Conservation (phyloP, 2,329 filamentous ascomycete genomes). For the Teratosphaeria nubilosa region DNA sequence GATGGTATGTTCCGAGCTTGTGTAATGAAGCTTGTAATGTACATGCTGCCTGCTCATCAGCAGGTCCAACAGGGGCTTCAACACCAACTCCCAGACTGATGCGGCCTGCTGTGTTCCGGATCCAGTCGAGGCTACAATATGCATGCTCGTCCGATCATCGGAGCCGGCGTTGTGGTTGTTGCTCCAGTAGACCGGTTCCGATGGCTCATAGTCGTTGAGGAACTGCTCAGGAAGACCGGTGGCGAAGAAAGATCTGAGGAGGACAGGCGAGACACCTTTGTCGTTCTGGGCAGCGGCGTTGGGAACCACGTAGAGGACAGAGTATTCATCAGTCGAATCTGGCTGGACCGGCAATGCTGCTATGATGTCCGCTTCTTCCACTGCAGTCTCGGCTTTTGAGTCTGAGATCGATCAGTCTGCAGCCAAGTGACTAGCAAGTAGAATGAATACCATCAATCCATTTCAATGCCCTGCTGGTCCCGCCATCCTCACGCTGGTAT, state of each 20-base stretch:
- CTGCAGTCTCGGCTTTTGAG: background rate
- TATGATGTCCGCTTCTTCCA: constrained; percentile 14
- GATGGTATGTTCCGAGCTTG: constrained; percentile 54
- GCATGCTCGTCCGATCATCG: constrained; percentile 15
- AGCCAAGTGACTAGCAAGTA: background rate
- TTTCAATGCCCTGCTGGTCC: constrained; percentile 10
- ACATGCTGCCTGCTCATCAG: constrained; percentile 20
- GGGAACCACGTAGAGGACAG: constrained; percentile 14
- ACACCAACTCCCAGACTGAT: constrained; percentile 28
- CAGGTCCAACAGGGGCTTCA: constrained; percentile 30
- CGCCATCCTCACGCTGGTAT: constrained; percentile 12
- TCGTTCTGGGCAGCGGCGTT: constrained; percentile 11
- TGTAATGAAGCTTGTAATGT: constrained; percentile 48
- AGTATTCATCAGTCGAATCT: constrained; percentile 8
- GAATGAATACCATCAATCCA: constrained; percentile 11
- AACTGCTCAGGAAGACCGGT: constrained; percentile 16
- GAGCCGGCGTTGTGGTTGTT: constrained; percentile 5
- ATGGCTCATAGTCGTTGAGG: constrained; percentile 12
- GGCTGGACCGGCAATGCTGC: constrained; percentile 13
- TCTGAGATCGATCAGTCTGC: background rate
- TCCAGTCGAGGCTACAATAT: constrained; percentile 36
- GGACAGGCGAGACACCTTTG: constrained; percentile 8
- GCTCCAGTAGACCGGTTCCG: constrained; percentile 13
- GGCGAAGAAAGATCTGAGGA: constrained; percentile 13
- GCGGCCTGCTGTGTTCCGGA: constrained; percentile 35